Base-by-base conservation (phyloP, 768 basidiomycete genomes). In the Leccinum sublutescens region DNA sequence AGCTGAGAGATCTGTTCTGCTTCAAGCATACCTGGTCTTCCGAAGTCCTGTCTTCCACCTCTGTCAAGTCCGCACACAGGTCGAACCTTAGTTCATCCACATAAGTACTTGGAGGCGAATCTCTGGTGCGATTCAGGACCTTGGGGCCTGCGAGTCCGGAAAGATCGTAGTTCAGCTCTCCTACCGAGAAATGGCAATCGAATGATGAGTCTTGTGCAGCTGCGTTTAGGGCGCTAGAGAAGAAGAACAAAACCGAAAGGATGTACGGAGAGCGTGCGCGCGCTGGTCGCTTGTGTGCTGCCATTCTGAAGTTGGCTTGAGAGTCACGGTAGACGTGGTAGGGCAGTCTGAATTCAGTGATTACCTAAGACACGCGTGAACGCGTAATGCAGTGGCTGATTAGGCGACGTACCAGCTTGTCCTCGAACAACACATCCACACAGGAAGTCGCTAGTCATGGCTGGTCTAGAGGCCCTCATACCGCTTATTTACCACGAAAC, bases 401-500 rank as follows among this genome's bases (percentile, higher is more conserved):
- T 64, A 53, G 68, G 64, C 52, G 53, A 56, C 6, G 43, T 34
- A 40, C 4, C 61, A 53, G 47, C 60, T 71, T 50, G 33, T 17
- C 29, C 48, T 56, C 33, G 57, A 31, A 57, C 65, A 40, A 40
- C 64, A 40, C 64, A 51, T 67, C 64, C 59, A 53, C 52, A 61
- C 21, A 21, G 57, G 54, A 58, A 60, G 66, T 57, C 40, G n/a
- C 40, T 40, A 10, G 14, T 15, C 55, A 90, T 89, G 87, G 78
- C 85, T 29, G 79, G 80, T 52, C 75, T 88, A 38, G 83, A 88
- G 64, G 66, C 64, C 29, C 78, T 93, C 10, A 64, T 77, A 12
- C 69, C 77, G 8, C 68, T 80, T 10, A 88, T 93, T 58, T 93
- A 93, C 70, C 89, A 92, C 72, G 91, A 93, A 69, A 82, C 71